Evolutionary conservation across 2,329 filamentous ascomycete genomes (phyloP), one percentile per base, ranked within the genome.

Genomic region (Penicillium sp.): DNA sequence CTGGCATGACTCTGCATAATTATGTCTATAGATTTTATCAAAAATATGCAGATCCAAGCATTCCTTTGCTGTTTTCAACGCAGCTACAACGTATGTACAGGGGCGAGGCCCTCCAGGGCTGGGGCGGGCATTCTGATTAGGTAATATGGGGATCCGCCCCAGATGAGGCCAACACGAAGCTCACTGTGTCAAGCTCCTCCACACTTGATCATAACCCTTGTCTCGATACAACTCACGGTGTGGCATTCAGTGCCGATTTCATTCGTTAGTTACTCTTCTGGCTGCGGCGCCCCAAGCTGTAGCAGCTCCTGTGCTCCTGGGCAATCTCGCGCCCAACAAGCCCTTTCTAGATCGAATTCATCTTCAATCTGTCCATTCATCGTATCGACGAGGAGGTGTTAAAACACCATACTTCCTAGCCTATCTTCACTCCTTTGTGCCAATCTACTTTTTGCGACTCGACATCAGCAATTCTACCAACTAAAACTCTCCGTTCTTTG

Each of bases 171-270:
- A 39, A 16, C 32, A 13, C 7, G 26, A 29, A 35, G 27, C 19
- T 47, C 32, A 18, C 34, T 23, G 18, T 36, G 9, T 10, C 27
- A 50, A 50, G 39, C 26, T 49, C 30, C 23, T 7, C 16, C 40
- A 23, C 41, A 39, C 11, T 44, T 19, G 19, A 8, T 39, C 46
- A 10, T 16, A 16, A 23, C 39, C 18, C 34, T 34, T 54, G 34
- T 50, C 9, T 50, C 32, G 16, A 32, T 18, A 32, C 10, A 36
- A 43, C 19, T 10, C 26, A 14, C 10, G 41, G 34, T 48, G 53
- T 45, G 65, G 66, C 64, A 66, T 61, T 65, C 38, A 23, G 36
- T 65, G 64, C 66, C 66, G 38, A 54, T 66, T 63, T 47, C 67
- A 64, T 55, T 70, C 67, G 63, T 68, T 69, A 57, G 10, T 29